Percentiles rank a stretch among this genome's conserved stretches.
These are phyloP conservation scores for Gossypium lobatum DNA, from an alignment of 441 rosid genomes.

Conservation along the genomic window DNA sequence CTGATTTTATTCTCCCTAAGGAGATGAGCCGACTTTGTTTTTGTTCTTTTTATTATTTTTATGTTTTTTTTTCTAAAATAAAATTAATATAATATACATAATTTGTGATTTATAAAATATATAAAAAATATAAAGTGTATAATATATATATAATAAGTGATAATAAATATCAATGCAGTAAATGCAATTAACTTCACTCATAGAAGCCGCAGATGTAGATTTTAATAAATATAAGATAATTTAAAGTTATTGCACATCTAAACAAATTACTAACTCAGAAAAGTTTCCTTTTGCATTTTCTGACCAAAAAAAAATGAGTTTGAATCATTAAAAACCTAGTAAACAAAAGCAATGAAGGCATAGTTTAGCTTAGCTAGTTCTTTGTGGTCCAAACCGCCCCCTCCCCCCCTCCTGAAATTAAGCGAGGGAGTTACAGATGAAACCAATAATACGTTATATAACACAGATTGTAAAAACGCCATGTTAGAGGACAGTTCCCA, in stretches of 20 bases:
- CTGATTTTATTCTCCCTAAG: no score
- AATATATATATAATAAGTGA: no score
- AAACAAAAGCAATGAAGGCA: neutral
- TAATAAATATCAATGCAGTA: no score
- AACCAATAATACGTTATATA: neutral
- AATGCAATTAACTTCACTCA: no score
- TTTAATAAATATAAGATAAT: no score
- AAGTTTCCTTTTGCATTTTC: neutral
- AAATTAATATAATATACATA: no score
- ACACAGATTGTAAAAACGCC: neutral
- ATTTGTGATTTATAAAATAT: no score
- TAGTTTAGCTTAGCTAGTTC: neutral
- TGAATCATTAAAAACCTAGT: neutral
- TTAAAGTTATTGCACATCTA: neutral
- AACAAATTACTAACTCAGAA: neutral
- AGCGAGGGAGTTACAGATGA: slow-evolving; percentile 3
- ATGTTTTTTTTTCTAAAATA: no score
- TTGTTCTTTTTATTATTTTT: no score
- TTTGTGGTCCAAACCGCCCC: slow-evolving; percentile 7
- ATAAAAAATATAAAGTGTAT: no score
- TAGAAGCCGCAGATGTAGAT: no score
- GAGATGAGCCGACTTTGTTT: no score
- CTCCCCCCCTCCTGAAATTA: neutral
- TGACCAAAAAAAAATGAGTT: neutral
- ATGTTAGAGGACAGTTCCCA: neutral